Base-by-base conservation (phyloP, 441 rosid genomes). In the Jatropha podagrica region DNA sequence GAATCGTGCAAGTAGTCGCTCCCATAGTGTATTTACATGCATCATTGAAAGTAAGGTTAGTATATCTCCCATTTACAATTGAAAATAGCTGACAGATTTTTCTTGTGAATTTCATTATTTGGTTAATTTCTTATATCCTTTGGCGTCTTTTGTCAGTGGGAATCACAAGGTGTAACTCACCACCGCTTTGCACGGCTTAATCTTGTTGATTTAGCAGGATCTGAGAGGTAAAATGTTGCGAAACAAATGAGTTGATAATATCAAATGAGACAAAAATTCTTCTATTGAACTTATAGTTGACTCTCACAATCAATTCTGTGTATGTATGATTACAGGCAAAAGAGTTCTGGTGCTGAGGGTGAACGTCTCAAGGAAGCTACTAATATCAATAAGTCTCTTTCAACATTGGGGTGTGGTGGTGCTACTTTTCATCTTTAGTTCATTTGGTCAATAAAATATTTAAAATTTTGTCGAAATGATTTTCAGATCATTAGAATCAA, bases 331-430 rank as follows among this genome's bases (percentile, higher is more conserved):
- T 60, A 63, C 80, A 96, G 98, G 83, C 99, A 96, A 78, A 96
- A 96, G 86, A 91, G 94, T 83, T 96, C 99, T 79, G 98, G 98
- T 66, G 98, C 99, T 75, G 99, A 96, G 85, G 99, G 98, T 78
- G 98, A 96, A 78, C 98, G 98, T 59, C 95, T 96, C 55, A 96
- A 93, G 86, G 99, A 96, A 87, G 98, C 99, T 62, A 94, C 98
- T 63, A 96, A 94, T 74, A 96, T 96, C 58, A 96, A 96, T 85
- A 96, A 92, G 86, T 96, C 99, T 42, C 98, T 96, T 79, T 96
- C 99, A 38, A 93, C 97, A 73, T 84, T 96, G 84, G 99, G 99
- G 99, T 94, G 68, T 17, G 81, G 64, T 69, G 54, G 82, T 54
- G 54, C 48, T 62, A 6, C 65, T 48, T 73, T 72, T 68, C 23